phyloP scores from a whole-genome alignment of 768 basidiomycete genomes.

The Russula compacta region DNA sequence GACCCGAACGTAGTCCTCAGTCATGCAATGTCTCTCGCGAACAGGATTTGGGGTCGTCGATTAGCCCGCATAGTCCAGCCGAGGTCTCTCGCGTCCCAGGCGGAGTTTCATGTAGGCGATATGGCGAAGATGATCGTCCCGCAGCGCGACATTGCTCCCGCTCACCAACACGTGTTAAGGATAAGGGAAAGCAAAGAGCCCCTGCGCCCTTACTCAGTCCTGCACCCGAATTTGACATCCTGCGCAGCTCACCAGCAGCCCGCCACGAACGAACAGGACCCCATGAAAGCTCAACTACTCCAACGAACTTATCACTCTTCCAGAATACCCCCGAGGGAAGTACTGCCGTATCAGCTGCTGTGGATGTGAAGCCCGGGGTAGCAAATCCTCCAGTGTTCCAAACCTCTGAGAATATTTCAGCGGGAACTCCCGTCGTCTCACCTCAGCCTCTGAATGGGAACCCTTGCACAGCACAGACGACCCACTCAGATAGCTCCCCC shows the following conservation, averaged over 20 bases:
- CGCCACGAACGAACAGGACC: background rate
- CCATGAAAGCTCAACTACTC: background rate
- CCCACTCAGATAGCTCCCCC: background rate
- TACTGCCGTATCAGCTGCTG: background rate
- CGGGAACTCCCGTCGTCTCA: background rate
- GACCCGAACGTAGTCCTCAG: background rate
- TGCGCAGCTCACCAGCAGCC: background rate
- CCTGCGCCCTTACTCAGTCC: background rate
- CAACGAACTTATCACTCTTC: background rate
- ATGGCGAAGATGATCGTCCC: background rate
- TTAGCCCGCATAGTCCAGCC: background rate
- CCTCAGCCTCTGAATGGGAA: background rate
- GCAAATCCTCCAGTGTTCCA: background rate
- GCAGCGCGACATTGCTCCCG: background rate
- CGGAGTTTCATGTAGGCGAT: background rate
- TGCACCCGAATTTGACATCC: background rate
- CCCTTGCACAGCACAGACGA: background rate
- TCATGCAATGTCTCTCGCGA: background rate
- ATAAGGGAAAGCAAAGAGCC: slow-evolving; percentile 12
- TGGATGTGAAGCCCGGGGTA: background rate
- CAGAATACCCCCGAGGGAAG: background rate
- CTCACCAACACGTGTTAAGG: background rate
- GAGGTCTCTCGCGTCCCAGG: background rate
- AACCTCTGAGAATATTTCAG: background rate
- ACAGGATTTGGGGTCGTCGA: background rate